Base-by-base conservation (phyloP, 305 asterid genomes). In the Fraxinus dipetala region DNA sequence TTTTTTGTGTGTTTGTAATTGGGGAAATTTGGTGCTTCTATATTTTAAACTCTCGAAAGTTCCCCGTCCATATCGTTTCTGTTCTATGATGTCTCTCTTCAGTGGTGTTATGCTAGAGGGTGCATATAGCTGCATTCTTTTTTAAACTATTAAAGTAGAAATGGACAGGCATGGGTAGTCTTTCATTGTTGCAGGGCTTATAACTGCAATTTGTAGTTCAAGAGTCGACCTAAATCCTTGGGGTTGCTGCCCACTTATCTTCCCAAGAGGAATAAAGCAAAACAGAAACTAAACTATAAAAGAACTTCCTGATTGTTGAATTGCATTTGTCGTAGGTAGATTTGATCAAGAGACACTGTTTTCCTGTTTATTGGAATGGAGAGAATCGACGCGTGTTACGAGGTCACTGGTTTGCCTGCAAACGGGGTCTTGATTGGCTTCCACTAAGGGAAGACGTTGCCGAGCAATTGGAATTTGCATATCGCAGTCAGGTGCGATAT, bases 351-450 rank as follows among this genome's bases (percentile, higher is more conserved):
- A 91, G 99, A 83, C 98, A 94, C 73, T 92, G 96, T 83, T 96
- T 96, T 89, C 99, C 99, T 72, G 99, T 96, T 79, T 96, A 94
- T 84, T 94, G 98, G 99, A 89, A 87, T 81, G 99, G 99, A 54
- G 98, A 96, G 88, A 88, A 94, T 85, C 87, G 97, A 36, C 93
- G 99, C 78, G 98, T 96, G 69, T 81, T 96, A 79, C 90, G 98
- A 89, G 99, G 99, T 73, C 98, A 96, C 80, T 96, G 99, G 99
- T 96, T 94, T 88, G 98, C 98, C 83, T 94, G 97, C 83, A 96
- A 93, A 88, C 97, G 97, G 67, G 94, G 97, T 67, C 95, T 94
- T 73, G 98, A 94, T 89, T 96, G 99, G 99, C 94, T 91, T 84
- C 99, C 99, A 31, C 86, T 96, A 59, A 94, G 98, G 75, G 99